Evolutionary conservation across 306 rosid species (phyloP), one percentile per base, ranked within the genome.

Genomic region (Cajanus cajan): DNA sequence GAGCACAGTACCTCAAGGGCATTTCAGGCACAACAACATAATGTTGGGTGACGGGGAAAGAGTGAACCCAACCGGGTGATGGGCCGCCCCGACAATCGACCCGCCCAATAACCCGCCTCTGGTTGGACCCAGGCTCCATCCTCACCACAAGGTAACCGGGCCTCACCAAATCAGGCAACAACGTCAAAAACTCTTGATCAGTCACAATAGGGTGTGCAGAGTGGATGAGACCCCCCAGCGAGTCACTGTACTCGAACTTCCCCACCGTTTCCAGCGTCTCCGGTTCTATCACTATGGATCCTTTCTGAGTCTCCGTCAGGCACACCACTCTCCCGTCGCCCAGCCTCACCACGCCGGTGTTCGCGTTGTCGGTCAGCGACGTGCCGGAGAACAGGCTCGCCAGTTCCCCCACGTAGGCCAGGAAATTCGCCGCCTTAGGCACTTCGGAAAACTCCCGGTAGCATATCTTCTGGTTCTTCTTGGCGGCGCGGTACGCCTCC

Each of bases 181-280:
- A 55, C 4, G 99, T 90, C 62, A 93, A 8, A 65, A 95, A 93
- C 71, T 95, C 99, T 0, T 63, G 13, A 3, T 90, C 96, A 0
- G 97, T 95, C 78, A 95, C 99, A 12, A 95, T 84, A 0, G 99
- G 98, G 67, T 95, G 99, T 0, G 99, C 98, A 0, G 99, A 90
- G 78, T 95, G 99, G 15, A 95, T 87, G 28, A 95, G 45, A 7
- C 99, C 99, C 1, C 99, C 97, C 25, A 95, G 66, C 0, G 90
- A 75, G 33, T 95, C 99, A 69, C 84, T 88, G n/a, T 90, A 95
- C 84, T 90, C 91, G 37, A 95, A 93, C 51, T 82, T 86, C 6
- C 93, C 97, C 16, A 87, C 0, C 0, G 99, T 95, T 7, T 95
- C 97, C 61, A 95, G 51, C 0, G 97, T 89, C 41, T 68, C 52